Percentiles rank a stretch among this genome's conserved stretches.
Conservation (phyloP, 768 basidiomycete species). For the Royoungia palumana region DNA sequence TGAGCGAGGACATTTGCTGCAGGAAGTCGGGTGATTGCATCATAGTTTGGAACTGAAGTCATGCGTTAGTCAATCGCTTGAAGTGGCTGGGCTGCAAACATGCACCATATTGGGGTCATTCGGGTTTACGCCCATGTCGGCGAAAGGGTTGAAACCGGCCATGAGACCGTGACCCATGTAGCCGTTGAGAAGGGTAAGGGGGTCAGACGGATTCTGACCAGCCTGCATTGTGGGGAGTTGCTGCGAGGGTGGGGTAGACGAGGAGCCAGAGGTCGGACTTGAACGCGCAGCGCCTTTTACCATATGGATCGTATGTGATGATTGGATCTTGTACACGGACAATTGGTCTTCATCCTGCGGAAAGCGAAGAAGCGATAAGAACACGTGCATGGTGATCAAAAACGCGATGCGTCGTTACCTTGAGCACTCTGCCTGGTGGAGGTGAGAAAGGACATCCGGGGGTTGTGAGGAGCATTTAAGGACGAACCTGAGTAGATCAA, state of each 20-base stretch:
- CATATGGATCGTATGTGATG: slow-evolving; percentile 88
- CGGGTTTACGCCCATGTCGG: slow-evolving; percentile 83
- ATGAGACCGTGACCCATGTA: slow-evolving; percentile 74
- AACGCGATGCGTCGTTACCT: slow-evolving; percentile 38
- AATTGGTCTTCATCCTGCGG: slow-evolving; percentile 77
- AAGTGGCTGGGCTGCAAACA: slow-evolving; percentile 3
- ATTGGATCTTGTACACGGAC: slow-evolving; percentile 86
- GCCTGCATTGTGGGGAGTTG: slow-evolving; percentile 80
- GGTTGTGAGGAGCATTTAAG: slow-evolving; percentile 4
- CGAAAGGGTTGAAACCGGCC: slow-evolving; percentile 90
- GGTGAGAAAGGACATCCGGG: not conserved
- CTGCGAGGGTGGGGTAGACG: slow-evolving; percentile 40
- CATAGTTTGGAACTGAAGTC: slow-evolving; percentile 70
- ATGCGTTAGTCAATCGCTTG: not conserved
- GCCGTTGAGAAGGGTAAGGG: slow-evolving; percentile 78
- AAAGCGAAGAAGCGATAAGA: slow-evolving; percentile 4
- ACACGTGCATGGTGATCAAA: not conserved
- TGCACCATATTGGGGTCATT: slow-evolving; percentile 93
- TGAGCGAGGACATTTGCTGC: slow-evolving; percentile 81
- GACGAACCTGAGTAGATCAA: slow-evolving; percentile 85
- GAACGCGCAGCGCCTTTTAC: slow-evolving; percentile 75
- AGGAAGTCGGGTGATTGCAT: slow-evolving; percentile 82
- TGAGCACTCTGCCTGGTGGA: slow-evolving; percentile 62
- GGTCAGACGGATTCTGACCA: slow-evolving; percentile 86
- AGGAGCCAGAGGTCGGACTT: slow-evolving; percentile 32